Percentiles rank a stretch among this genome's conserved stretches.
These are phyloP conservation scores for Linderina pennispora DNA, from an alignment of 192 early-diverging fungal species.

Conservation along the genomic window DNA sequence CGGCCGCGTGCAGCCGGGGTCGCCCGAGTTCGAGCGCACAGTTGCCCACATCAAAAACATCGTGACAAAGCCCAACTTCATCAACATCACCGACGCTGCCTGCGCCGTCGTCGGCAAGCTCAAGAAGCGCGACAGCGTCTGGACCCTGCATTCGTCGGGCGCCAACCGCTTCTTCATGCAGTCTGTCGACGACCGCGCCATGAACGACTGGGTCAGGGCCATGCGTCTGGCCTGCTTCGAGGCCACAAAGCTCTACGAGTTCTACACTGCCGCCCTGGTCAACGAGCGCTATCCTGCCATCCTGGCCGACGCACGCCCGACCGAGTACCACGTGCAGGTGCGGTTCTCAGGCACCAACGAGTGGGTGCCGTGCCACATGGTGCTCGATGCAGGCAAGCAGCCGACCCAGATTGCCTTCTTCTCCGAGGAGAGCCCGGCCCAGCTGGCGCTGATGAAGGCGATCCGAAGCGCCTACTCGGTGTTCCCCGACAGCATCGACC, in stretches of 20 bases:
- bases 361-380: conserved; percentile 49
- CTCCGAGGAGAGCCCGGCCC: conserved; percentile 18
- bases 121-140: conserved; percentile 52
- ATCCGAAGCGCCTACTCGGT: conserved; percentile 41
- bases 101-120: conserved; percentile 55
- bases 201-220: conserved; percentile 64
- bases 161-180: conserved; percentile 66
- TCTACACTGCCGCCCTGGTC: conserved; percentile 55
- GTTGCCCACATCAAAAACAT: conserved; percentile 46
- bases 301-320: conserved; percentile 16
- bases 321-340: conserved; percentile 32
- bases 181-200: conserved; percentile 46
- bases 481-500: conserved; percentile 47
- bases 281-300: conserved; percentile 30
- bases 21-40: conserved; percentile 44
- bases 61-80: conserved; percentile 55
- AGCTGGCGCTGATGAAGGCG: conserved; percentile 29
- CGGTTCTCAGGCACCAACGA: conserved; percentile 47
- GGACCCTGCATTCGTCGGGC: conserved; percentile 62
- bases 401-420: conserved; percentile 25
- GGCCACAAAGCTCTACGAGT: conserved; percentile 66
- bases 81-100: conserved; percentile 68
- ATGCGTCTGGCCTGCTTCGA: conserved; percentile 72
- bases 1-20: conserved; percentile 27
- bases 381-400: conserved; percentile 4